Evolutionary conservation across 106 monocot genomes (phyloP), one percentile per base, ranked within the genome.

Genomic region (Dendrobium chrysotoxum): DNA sequence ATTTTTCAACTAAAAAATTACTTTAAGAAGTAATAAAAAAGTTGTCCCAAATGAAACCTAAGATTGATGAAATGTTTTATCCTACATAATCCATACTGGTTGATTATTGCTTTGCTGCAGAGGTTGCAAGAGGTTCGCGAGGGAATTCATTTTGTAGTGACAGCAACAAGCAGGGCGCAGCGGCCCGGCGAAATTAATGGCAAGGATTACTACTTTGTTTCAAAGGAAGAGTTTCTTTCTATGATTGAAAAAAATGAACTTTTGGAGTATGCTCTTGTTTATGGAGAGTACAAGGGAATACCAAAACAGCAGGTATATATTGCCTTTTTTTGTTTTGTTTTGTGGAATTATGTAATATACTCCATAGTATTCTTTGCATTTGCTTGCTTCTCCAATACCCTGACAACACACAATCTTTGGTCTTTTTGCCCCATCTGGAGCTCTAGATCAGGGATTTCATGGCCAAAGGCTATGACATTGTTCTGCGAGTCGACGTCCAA

Each of bases 201-300:
- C 61, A 95, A 92, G 82, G 94, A 98, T 82, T 98, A 98, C 72
- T 88, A 89, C 81, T 98, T 98, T 87, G 98, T 98, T 38, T 83
- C 88, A 28, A 97, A 97, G 80, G 94, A 98, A 70, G 87, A 98
- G 13, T 98, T 98, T 79, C 88, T 98, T 83, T 85, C 86, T 21
- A 98, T 98, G 98, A 78, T 95, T 80, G 91, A 98, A 79, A 92
- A 87, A 80, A 80, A 95, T 80, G 98, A 98, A 53, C 85, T 98
- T 8, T 79, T 95, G 57, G 98, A 98, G 76, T 98, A 98, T 88
- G 98, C 98, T 82, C 92, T 98, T 79, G 98, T 98, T 41, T 98
- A 98, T 84, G 98, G 98, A 75, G 88, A 98, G 4, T 98, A 98
- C 81, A 98, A 98, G 87, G 98, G 94, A 31, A 91, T 98, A 54